Conservation (phyloP, 352 stramenopile species). For the Chrysophaeum taylorii region DNA sequence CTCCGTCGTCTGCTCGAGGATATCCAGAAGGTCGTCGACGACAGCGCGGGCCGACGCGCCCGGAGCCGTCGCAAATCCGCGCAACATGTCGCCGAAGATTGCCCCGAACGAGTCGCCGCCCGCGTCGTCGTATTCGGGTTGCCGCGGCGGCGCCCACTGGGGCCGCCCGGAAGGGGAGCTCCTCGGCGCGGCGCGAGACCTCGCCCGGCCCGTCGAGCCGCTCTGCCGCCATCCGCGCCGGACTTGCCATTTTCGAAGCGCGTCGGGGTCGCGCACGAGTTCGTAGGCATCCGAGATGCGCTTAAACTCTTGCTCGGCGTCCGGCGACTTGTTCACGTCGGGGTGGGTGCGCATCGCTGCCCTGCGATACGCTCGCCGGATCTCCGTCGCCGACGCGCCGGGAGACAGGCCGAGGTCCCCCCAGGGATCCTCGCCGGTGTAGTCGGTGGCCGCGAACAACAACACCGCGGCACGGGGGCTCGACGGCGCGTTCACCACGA, state of each 20-base stretch:
- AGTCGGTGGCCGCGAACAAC: too few species aligned
- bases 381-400: background rate
- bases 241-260: background rate
- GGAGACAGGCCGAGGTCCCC: background rate
- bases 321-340: constrained; percentile 9
- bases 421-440: background rate
- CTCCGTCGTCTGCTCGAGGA: background rate
- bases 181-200: too few species aligned
- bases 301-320: background rate
- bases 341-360: background rate
- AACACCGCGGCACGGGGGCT: too few species aligned
- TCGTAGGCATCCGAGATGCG: background rate
- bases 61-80: background rate
- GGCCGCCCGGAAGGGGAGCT: too few species aligned
- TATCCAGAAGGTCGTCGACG: background rate
- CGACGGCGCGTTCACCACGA: too few species aligned
- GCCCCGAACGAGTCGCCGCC: background rate
- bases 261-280: background rate
- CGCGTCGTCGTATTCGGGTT: background rate
- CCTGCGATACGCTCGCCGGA: background rate
- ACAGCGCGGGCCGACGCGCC: background rate
- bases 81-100: background rate
- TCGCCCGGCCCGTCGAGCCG: too few species aligned
- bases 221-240: too few species aligned
- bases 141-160: background rate